A percentile compares a stretch with the other conserved stretches of the same genome.
Evolutionary conservation across 768 basidiomycete genomes (phyloP).

Genomic region (Vishniacozyma victoriae): DNA sequence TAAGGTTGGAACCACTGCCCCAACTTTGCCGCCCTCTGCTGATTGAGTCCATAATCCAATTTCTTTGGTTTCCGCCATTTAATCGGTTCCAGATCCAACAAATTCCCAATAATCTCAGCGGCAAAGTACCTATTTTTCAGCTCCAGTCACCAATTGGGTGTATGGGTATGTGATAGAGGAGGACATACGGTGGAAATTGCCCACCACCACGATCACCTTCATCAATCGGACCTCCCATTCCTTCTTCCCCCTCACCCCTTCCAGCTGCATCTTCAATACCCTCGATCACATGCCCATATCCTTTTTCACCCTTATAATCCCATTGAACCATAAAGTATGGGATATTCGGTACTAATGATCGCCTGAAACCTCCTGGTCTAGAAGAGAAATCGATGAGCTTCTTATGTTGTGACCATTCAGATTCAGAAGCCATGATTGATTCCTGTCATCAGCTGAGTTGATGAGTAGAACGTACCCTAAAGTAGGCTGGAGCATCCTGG

Average conservation of each 20-base stretch:
- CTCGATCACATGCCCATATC: constrained; percentile 97
- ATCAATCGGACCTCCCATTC: constrained; percentile 58
- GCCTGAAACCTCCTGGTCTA: constrained; percentile 84
- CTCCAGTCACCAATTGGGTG: neutral
- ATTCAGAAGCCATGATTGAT: constrained; percentile 85
- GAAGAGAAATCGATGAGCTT: constrained; percentile 90
- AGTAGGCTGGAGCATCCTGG: constrained; percentile 84
- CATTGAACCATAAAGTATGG: constrained; percentile 99
- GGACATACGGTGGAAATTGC: neutral
- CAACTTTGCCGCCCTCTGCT: constrained; percentile 63
- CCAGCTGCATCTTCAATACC: constrained; percentile 62
- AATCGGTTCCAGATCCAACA: constrained; percentile 79
- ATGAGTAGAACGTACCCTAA: constrained; percentile 58
- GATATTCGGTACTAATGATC: constrained; percentile 90
- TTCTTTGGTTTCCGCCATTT: constrained; percentile 75
- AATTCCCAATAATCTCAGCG: constrained; percentile 85
- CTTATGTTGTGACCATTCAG: constrained; percentile 98
- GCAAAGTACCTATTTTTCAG: constrained; percentile 98
- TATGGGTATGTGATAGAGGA: neutral
- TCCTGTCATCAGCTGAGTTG: constrained; percentile 53
- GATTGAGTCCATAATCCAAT: constrained; percentile 65
- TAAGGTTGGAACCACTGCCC: constrained; percentile 62
- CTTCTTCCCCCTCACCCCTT: constrained; percentile 50
- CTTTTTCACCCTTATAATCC: constrained; percentile 94
- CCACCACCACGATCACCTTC: constrained; percentile 79